Evolutionary conservation across 306 rosid genomes (phyloP), one percentile per base, ranked within the genome.

Genomic region (Sicyos edulis): DNA sequence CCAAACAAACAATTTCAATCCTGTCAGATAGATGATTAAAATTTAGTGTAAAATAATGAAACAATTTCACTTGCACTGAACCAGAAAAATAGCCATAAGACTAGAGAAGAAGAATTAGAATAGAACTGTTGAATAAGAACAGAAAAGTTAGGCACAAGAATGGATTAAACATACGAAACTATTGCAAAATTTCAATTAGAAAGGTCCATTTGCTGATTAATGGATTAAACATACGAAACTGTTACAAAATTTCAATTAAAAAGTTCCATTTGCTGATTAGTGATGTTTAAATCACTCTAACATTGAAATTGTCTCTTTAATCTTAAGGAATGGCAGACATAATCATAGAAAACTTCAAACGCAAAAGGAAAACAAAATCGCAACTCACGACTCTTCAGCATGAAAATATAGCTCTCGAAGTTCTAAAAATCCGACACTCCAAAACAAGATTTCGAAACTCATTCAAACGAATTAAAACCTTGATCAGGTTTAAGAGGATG

Each of bases 61-160:
- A 1, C 47, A 9, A 42, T 42, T 42, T 42, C 47, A 42, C 47
- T 42, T 42, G 47, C 8, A 42, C 47, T 42, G 47, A 42, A 66
- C 26, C 7, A 20, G 21, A 24, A 65, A 64, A 37, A 65, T 11
- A 65, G 22, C 2, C 11, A 42, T 19, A 8, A 65, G 12, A 37
- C 10, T 44, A 42, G 32, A 65, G 32, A 19, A 65, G 53, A 45
- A 66, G 37, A 66, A 66, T 66, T 37, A 17, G 70, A 17, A 40
- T 16, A 34, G 14, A 7, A 34, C 22, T 29, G 22, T 34, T 61
- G 49, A 32, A 4, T 15, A 10, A 16, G 49, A 34, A 15, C 10
- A 49, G 49, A n/a, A 63, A 12, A 37, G 8, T 6, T 6, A 9
- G 26, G 4, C 26, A 17, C 9, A 34, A 11, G 34, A 62, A 61